Evolutionary conservation across 2,329 filamentous ascomycete genomes (phyloP).

Genomic region (Talaromyces sp.): DNA sequence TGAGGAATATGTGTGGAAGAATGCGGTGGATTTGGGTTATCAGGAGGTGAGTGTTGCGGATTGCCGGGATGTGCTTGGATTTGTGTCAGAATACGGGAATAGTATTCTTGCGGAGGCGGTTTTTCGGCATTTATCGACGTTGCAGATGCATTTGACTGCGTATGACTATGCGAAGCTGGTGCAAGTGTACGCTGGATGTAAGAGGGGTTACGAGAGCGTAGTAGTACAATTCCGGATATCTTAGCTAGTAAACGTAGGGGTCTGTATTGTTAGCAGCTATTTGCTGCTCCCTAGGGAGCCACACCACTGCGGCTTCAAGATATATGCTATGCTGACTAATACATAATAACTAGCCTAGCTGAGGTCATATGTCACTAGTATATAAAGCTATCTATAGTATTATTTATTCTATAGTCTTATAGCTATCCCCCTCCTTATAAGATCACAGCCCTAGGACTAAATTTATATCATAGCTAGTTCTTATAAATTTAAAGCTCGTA

Average conservation of each 20-base stretch:
- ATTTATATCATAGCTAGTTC: neutral
- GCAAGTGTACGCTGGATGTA: conserved; percentile 65
- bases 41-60: conserved; percentile 64
- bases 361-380: neutral
- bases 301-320: too few species aligned
- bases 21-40: conserved; percentile 58
- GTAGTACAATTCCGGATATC: too few species aligned
- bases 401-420: neutral
- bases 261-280: too few species aligned
- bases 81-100: conserved; percentile 69
- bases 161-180: conserved; percentile 80
- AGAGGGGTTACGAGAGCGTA: too few species aligned
- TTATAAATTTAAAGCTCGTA: neutral
- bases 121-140: conserved; percentile 59
- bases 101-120: conserved; percentile 67
- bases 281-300: too few species aligned
- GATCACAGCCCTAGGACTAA: neutral
- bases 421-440: neutral
- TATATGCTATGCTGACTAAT: too few species aligned
- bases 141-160: conserved; percentile 56
- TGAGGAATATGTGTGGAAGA: conserved; percentile 69
- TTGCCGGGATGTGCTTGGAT: conserved; percentile 67
- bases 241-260: too few species aligned
- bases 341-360: too few species aligned
- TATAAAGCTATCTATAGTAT: neutral